Evolutionary conservation across 78 protist genomes (phyloP).

Genomic region (Dictyostelium capitatum): DNA sequence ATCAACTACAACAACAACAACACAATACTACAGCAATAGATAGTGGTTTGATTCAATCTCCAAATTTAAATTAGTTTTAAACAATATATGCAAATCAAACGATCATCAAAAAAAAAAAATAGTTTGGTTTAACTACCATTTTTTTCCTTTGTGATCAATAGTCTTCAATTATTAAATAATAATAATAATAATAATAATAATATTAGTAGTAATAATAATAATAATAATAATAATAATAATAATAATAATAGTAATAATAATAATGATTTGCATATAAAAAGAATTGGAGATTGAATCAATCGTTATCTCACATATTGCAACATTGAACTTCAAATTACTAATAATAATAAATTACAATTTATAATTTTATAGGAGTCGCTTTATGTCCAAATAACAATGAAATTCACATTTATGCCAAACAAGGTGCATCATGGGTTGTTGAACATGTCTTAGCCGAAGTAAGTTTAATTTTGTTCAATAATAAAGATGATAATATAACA

Average conservation of each 20-base stretch:
- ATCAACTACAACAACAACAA: background rate
- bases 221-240: no score
- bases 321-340: background rate
- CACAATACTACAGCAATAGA: background rate
- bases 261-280: background rate
- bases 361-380: slow-evolving; percentile 86
- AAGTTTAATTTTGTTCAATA: background rate
- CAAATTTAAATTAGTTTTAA: background rate
- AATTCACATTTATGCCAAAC: slow-evolving; percentile 84
- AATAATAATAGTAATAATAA: no score
- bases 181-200: no score
- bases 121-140: background rate
- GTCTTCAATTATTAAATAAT: no score
- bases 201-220: no score
- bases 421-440: slow-evolving; percentile 59
- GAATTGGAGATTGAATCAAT: background rate
- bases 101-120: slow-evolving; percentile 2
- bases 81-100: background rate
- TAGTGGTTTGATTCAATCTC: background rate
- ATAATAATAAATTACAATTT: no score
- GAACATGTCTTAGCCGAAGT: slow-evolving; percentile 75
- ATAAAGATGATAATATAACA: background rate
- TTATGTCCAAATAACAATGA: slow-evolving; percentile 92
- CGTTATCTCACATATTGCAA: no score
- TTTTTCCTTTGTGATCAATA: no score